Base-by-base conservation (phyloP, 1,284 basidiomycete genomes). In the Papiliotrema laurentii region DNA sequence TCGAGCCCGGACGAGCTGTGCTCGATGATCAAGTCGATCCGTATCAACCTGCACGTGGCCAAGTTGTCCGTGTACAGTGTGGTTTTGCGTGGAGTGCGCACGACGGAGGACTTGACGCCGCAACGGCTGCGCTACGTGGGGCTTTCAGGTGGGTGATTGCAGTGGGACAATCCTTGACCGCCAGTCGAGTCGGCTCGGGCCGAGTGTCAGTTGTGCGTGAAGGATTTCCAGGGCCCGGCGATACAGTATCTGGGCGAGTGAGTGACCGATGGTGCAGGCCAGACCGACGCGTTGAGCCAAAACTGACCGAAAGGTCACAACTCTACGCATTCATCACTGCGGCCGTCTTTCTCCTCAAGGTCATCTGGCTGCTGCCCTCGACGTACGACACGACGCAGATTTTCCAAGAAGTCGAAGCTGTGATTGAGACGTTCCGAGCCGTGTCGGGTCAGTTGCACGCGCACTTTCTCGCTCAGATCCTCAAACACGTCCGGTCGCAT, bases 271-370 rank as follows among this genome's bases (percentile, higher is more conserved):
- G 14, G 27, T 36, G 10, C 24, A 24, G n/a, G n/a, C n/a, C n/a
- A n/a, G n/a, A n/a, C n/a, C n/a, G n/a, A n/a, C n/a, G n/a, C n/a
- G n/a, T n/a, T n/a, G 18, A 19, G 9, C 14, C 10, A n/a, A 21
- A n/a, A 25, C 28, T 46, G 10, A 27, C 18, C 13, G 3, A 7
- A n/a, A 46, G 49, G 40, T 44, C 43, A 14, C 49, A 44, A 14
- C 14, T 45, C 4, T 38, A 40, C 38, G 35, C 16, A 5, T 47
- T 50, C 30, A 16, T 43, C 11, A 45, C 36, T n/a, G 49, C 49
- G 13, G 49, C 43, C 19, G 37, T 46, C 26, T 50, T 50, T 36
- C 38, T 50, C 19, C 49, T 50, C 27, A 50, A 50, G 27, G 43
- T 50, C 44, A 21, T 50, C 10, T 30, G 38, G 28, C 37, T 50